phyloP scores from a whole-genome alignment of 352 stramenopile genomes.

The Phytophthora kernoviae region DNA sequence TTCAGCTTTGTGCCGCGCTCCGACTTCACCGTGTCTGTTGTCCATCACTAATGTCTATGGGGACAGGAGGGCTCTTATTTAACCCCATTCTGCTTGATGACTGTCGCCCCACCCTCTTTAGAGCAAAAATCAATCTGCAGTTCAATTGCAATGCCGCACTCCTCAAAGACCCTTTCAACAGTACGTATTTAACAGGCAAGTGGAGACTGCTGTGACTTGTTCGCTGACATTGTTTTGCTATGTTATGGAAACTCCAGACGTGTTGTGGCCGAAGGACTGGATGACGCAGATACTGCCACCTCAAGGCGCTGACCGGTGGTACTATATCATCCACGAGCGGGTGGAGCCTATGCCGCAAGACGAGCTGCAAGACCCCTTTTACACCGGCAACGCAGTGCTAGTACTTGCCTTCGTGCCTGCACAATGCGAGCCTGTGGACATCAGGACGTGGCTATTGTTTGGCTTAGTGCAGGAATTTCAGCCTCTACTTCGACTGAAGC shows the following conservation, averaged over 20 bases:
- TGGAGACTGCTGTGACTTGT: not conserved
- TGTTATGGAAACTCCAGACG: slow-evolving; percentile 36
- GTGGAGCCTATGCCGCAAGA: slow-evolving; percentile 62
- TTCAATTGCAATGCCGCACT: slow-evolving; percentile 70
- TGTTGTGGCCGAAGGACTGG: slow-evolving; percentile 80
- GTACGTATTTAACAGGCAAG: slow-evolving; percentile 28
- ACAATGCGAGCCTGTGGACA: slow-evolving; percentile 53
- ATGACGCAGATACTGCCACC: slow-evolving; percentile 61
- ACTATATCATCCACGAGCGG: slow-evolving; percentile 73
- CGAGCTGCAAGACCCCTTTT: slow-evolving; percentile 62
- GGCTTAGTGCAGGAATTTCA: slow-evolving; percentile 63
- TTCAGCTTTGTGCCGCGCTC: slow-evolving; percentile 60
- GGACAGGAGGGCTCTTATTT: no score
- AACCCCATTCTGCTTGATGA: not conserved
- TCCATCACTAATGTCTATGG: not conserved
- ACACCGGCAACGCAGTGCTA: slow-evolving; percentile 53
- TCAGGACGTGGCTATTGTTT: slow-evolving; percentile 65
- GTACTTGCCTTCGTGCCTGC: slow-evolving; percentile 63
- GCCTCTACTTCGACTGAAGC: slow-evolving; percentile 43
- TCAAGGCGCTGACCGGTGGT: slow-evolving; percentile 58
- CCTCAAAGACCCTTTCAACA: slow-evolving; percentile 70
- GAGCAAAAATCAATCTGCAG: slow-evolving; percentile 59
- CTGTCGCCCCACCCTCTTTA: slow-evolving; percentile 2
- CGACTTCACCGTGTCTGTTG: slow-evolving; percentile 61
- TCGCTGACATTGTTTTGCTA: slow-evolving; percentile 1